phyloP scores from a whole-genome alignment of 2,329 filamentous ascomycete species.

The Cercospora berteroae region DNA sequence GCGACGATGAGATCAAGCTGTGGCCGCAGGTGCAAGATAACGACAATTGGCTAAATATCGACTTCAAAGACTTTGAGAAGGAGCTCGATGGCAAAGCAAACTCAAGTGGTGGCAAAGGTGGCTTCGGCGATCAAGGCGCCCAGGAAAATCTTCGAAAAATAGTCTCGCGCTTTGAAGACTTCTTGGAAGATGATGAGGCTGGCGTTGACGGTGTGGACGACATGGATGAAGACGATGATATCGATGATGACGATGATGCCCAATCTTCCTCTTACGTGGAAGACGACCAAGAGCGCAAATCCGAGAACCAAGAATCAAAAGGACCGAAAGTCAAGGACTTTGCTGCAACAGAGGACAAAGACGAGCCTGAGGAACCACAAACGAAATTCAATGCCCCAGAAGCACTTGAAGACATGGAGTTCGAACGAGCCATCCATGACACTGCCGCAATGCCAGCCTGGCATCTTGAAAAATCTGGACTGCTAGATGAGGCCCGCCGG shows the following conservation, averaged over 20 bases:
- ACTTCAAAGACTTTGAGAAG: conserved; percentile 82
- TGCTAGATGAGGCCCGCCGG: conserved; percentile 38
- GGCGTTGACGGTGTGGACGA: conserved; percentile 75
- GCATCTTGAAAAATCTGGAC: conserved; percentile 35
- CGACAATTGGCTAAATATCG: conserved; percentile 88
- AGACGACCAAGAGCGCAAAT: not conserved
- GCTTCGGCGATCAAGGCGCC: conserved; percentile 63
- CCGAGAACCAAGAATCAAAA: not conserved
- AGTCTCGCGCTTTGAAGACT: conserved; percentile 88
- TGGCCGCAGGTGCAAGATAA: conserved; percentile 77
- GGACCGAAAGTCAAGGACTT: conserved; percentile 3
- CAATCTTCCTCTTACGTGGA: conserved; percentile 32
- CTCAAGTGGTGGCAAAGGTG: conserved; percentile 22
- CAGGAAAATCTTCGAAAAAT: conserved; percentile 83
- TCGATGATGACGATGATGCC: conserved; percentile 43
- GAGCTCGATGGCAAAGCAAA: conserved; percentile 59
- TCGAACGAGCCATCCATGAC: conserved; percentile 82
- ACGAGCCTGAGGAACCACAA: conserved; percentile 45
- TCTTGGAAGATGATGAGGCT: conserved; percentile 80
- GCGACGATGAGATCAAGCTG: conserved; percentile 65
- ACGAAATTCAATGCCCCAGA: conserved; percentile 60
- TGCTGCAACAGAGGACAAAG: conserved; percentile 4
- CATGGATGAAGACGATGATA: conserved; percentile 65
- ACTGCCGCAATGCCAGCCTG: conserved; percentile 72
- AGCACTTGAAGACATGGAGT: conserved; percentile 77